phyloP scores from a whole-genome alignment of 192 early-diverging fungal genomes.

The Coemansia aciculifera region DNA sequence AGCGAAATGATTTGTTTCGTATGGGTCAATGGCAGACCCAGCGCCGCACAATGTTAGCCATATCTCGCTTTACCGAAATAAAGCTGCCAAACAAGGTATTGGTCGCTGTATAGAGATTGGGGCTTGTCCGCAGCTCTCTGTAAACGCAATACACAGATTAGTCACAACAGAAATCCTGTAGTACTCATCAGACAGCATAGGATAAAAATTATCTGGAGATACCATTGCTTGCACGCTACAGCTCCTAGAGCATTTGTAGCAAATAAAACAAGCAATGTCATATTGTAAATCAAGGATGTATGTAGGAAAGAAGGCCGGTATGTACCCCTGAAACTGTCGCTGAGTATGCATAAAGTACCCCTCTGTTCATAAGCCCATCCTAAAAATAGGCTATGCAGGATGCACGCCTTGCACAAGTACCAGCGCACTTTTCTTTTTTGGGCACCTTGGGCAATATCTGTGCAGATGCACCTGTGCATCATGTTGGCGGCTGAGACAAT shows the following conservation, averaged over 20 bases:
- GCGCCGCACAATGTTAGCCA: background rate
- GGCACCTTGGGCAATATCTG: background rate
- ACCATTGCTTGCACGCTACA: background rate
- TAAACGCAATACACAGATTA: background rate
- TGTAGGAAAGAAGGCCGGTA: too few species aligned
- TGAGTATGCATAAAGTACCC: too few species aligned
- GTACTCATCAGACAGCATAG: background rate
- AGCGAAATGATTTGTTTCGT: too few species aligned
- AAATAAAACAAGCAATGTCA: background rate
- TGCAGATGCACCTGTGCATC: background rate
- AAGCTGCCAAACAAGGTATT: too few species aligned
- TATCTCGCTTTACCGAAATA: too few species aligned
- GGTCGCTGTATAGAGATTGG: too few species aligned
- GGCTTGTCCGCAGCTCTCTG: background rate
- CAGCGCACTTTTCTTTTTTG: background rate
- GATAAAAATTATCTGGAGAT: background rate
- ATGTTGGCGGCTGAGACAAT: background rate
- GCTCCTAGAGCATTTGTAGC: background rate
- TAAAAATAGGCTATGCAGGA: background rate
- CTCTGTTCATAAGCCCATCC: background rate
- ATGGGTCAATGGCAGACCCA: too few species aligned
- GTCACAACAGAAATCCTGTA: background rate
- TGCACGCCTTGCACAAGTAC: background rate
- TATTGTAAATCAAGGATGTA: background rate
- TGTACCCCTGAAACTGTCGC: too few species aligned